These are phyloP conservation scores for Erysimum cheiri DNA, from an alignment of 441 rosid species.

Conservation along the genomic window DNA sequence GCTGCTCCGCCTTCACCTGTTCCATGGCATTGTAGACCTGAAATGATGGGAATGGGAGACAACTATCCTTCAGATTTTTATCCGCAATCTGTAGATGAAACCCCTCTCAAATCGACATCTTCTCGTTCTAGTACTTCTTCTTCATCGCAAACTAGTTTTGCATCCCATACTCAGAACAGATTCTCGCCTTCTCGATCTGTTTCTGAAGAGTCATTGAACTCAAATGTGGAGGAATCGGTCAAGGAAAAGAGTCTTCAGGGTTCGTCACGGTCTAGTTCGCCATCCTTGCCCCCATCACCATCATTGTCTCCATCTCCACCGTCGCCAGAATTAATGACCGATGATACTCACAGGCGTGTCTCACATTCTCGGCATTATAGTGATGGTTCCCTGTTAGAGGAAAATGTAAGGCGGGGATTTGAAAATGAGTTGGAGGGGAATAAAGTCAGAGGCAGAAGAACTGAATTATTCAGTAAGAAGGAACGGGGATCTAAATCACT, in stretches of 20 bases:
- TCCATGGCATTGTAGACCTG: slow-evolving; percentile 53
- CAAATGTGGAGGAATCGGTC: slow-evolving; percentile 49
- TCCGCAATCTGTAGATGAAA: slow-evolving; percentile 67
- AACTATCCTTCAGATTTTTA: slow-evolving; percentile 50
- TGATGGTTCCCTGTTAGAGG: slow-evolving; percentile 55
- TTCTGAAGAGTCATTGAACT: slow-evolving; percentile 53
- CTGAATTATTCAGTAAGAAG: slow-evolving; percentile 39
- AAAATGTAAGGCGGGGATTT: slow-evolving; percentile 32
- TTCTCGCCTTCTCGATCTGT: slow-evolving; percentile 54
- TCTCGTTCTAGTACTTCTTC: slow-evolving; percentile 48
- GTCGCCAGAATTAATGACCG: slow-evolving; percentile 25
- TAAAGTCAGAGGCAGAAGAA: slow-evolving; percentile 38
- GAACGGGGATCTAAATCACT: slow-evolving; percentile 41
- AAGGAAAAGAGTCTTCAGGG: slow-evolving; percentile 46
- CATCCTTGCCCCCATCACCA: slow-evolving; percentile 50
- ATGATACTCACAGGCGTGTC: slow-evolving; percentile 44
- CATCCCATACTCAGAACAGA: slow-evolving; percentile 49
- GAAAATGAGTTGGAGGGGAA: slow-evolving; percentile 48
- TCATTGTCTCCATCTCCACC: slow-evolving; percentile 44
- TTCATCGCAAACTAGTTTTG: slow-evolving; percentile 51
- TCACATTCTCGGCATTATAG: slow-evolving; percentile 59
- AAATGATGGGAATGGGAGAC: slow-evolving; percentile 49
- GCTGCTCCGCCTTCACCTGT: slow-evolving; percentile 47
- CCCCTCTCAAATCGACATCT: slow-evolving; percentile 53
- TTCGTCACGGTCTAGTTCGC: slow-evolving; percentile 48